Evolutionary conservation across 2,329 filamentous ascomycete genomes (phyloP), one percentile per base, ranked within the genome.

Genomic region (Cladosporium sp.): DNA sequence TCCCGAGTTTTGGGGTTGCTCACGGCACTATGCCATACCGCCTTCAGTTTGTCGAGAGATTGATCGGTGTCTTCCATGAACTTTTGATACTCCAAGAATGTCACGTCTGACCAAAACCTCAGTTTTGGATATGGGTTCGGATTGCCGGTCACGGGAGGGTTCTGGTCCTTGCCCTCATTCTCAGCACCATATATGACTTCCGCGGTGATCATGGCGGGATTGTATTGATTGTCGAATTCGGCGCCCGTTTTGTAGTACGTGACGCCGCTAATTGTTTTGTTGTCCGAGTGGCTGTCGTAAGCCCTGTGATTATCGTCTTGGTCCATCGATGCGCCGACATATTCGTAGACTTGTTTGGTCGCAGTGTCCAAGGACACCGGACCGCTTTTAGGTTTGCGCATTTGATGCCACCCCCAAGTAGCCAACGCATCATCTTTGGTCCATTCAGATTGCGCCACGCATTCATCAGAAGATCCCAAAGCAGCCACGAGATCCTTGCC

Each of bases 31-130:
- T 50, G 47, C 41, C 40, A 43, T n/a, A 50, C 40, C n/a, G 47
- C 47, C 17, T 50, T 43, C 29, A 50, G 15, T 6, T 22, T 8
- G 6, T 32, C 13, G 2, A 41, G 11, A 17, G 37, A n/a, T 27
- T 48, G 37, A 3, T 13, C 13, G 9, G 43, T 22, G 12, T 50
- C 36, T 6, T 41, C n/a, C 30, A 51, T 49, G 34, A 57, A 30
- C 29, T 52, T 41, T 22, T 50, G 53, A 17, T 39, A 56, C 20
- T 54, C 41, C 19, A 59, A 41, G 20, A 52, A 59, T 1, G 39
- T 50, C 24, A 56, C 43, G 36, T 58, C 56, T 3, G 55, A 57
- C 56, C 53, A 58, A 9, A 49, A 51, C 17, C 37, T 51, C 20
- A 56, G 37, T 12, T 43, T 44, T 7, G 53, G 37, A 20, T 20